Conservation (phyloP, 768 basidiomycete genomes). For the Mycena belliarum region DNA sequence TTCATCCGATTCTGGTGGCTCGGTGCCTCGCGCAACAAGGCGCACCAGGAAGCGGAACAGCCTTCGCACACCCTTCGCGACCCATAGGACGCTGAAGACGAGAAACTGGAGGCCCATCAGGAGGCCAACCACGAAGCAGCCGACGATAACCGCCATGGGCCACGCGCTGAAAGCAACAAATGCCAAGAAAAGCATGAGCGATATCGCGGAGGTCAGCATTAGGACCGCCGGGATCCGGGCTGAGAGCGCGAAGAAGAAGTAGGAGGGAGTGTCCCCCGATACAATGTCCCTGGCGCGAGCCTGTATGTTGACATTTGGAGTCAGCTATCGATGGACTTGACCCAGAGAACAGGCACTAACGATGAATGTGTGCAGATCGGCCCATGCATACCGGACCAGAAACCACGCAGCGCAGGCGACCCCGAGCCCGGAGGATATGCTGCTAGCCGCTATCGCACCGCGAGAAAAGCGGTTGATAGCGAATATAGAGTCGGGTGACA, state of each 20-base stretch:
- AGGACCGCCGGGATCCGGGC: constrained; percentile 64
- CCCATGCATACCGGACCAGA: constrained; percentile 60
- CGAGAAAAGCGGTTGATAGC: constrained; percentile 46
- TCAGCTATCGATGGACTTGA: neutral
- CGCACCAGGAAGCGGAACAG: constrained; percentile 1
- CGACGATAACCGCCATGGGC: constrained; percentile 60
- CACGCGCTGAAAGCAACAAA: constrained; percentile 64
- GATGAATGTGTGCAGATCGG: constrained; percentile 51
- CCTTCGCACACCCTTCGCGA: constrained; percentile 1
- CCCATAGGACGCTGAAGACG: constrained; percentile 10
- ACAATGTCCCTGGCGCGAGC: constrained; percentile 50
- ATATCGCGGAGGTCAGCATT: constrained; percentile 55
- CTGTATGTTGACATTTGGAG: constrained; percentile 28
- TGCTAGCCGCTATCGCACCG: constrained; percentile 56
- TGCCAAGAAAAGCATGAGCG: constrained; percentile 61
- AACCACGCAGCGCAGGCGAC: constrained; percentile 68
- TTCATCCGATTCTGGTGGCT: neutral
- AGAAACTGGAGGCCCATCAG: constrained; percentile 55
- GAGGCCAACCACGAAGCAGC: constrained; percentile 58
- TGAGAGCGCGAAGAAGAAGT: constrained; percentile 70
- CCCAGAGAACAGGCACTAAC: constrained; percentile 33
- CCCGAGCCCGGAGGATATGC: constrained; percentile 64
- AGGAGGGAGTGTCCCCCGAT: constrained; percentile 38
- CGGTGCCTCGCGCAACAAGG: neutral
- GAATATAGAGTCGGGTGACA: constrained; percentile 55